Evolutionary conservation across 768 basidiomycete species (phyloP).

Genomic region (Dioszegia crocea): DNA sequence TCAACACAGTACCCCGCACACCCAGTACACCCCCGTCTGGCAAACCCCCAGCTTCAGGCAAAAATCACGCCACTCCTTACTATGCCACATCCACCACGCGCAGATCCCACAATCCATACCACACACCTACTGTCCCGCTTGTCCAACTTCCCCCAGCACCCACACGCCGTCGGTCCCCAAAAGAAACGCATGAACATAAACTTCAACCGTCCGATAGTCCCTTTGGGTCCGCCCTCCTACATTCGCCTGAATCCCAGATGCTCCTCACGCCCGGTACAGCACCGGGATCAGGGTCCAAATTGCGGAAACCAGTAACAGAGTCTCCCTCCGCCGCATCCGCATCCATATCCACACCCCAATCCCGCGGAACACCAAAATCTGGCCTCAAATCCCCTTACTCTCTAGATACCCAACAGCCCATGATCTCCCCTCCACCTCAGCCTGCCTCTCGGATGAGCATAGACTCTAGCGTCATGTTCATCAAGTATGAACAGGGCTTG

Average conservation of each 20-base stretch:
- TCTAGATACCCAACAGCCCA: neutral
- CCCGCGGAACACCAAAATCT: too few relatives aligned
- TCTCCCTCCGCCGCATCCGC: too few relatives aligned
- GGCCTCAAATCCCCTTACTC: neutral
- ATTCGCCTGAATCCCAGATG: too few relatives aligned
- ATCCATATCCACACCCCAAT: too few relatives aligned
- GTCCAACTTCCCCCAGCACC: slow-evolving; percentile 3
- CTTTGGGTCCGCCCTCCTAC: too few relatives aligned
- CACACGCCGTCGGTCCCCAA: neutral
- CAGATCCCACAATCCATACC: neutral
- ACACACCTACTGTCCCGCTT: neutral
- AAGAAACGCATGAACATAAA: too few relatives aligned
- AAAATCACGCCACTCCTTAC: neutral
- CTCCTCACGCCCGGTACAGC: too few relatives aligned
- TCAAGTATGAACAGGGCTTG: slow-evolving; percentile 23
- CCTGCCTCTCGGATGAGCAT: neutral
- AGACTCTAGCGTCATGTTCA: slow-evolving; percentile 3
- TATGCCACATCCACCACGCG: neutral
- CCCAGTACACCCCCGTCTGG: neutral
- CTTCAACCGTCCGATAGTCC: too few relatives aligned
- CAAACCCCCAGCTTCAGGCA: too few relatives aligned
- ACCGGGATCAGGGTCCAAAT: too few relatives aligned
- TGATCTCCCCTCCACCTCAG: neutral
- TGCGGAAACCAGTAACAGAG: too few relatives aligned
- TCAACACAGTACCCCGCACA: neutral